A percentile compares a stretch with the other conserved stretches of the same genome.
Conservation (phyloP, 1,139 yeast genomes). For the Starmera stellimalicola region DNA sequence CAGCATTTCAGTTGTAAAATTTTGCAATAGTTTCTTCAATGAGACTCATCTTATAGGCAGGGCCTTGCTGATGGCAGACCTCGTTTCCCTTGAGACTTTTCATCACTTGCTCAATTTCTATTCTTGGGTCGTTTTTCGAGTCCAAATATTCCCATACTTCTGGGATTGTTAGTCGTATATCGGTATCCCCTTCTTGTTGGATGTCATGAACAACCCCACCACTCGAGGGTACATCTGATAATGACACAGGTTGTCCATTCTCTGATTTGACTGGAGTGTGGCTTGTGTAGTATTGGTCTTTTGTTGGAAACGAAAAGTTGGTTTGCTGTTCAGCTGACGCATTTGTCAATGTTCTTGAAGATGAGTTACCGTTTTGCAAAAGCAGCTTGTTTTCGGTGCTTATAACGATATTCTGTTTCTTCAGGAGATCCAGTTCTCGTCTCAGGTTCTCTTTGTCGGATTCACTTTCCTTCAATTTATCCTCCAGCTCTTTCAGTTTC, state of each 20-base stretch:
- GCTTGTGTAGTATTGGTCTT: conserved; percentile 13
- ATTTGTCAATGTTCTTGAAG: not conserved
- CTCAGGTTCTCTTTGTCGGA: conserved; percentile 41
- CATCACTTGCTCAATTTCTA: conserved; percentile 56
- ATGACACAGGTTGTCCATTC: conserved; percentile 8
- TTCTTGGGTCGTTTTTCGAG: conserved; percentile 36
- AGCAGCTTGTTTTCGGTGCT: conserved; percentile 52
- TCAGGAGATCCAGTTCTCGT: conserved; percentile 44
- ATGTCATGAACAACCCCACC: not conserved
- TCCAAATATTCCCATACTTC: conserved; percentile 77
- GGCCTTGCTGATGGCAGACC: conserved; percentile 75
- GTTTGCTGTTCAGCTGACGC: not conserved
- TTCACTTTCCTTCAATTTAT: conserved; percentile 51
- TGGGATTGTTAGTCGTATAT: conserved; percentile 53
- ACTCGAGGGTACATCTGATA: conserved; percentile 3
- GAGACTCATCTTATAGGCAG: conserved; percentile 52
- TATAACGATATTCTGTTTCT: conserved; percentile 44
- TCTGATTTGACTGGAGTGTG: not conserved
- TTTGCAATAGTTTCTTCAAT: conserved; percentile 30
- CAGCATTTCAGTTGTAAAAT: not conserved
- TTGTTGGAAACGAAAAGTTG: conserved; percentile 20
- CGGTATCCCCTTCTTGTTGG: conserved; percentile 7
- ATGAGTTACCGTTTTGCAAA: conserved; percentile 16
- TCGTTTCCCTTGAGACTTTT: conserved; percentile 52
- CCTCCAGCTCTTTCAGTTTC: conserved; percentile 58